Evolutionary conservation across 805 yeast genomes (phyloP), one percentile per base, ranked within the genome.

Genomic region (Lachancea quebecensis): DNA sequence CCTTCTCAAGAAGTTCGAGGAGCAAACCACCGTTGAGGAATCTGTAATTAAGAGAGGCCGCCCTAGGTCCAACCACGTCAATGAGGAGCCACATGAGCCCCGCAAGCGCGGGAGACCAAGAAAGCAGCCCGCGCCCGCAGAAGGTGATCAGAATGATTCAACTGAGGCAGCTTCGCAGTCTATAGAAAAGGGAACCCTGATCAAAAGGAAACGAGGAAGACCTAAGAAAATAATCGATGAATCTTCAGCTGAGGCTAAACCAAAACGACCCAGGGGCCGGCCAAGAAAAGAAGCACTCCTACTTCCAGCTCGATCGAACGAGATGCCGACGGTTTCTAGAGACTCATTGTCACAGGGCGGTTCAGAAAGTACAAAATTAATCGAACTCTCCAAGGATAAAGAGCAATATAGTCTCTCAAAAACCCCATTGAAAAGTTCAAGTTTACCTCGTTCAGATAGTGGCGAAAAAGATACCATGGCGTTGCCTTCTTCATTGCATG

Each of bases 141-240:
- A 3, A 14, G 36, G 37, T 5, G 39, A 14, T 11, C 25, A 21
- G 4, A 7, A 21, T 4, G 7, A 21, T 21, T 21, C 25, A 21
- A 21, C 25, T 7, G 25, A 21, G 25, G 25, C 6, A 7, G 25
- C 25, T 21, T 7, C 25, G 7, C 25, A 21, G 25, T 21, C 25
- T 21, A 21, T 7, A 21, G 25, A 21, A 7, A 21, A 37, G 9
- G 31, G 9, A n/a, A n/a, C 7, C 1, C 1, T 9, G 4, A 15
- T 34, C 2, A 46, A 41, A 29, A 37, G 44, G 14, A 45, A 41
- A 37, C 31, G 46, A n/a, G 46, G 49, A 3, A 33, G 49, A 21
- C 49, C 49, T 7, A 42, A 30, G 17, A 46, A 46, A 27, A 18
- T 18, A 14, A 32, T 25, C 10, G 29, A 31, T 12, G 28, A 31